These are phyloP conservation scores for Millerozyma miso DNA, from an alignment of 805 yeast genomes.

Conservation along the genomic window DNA sequence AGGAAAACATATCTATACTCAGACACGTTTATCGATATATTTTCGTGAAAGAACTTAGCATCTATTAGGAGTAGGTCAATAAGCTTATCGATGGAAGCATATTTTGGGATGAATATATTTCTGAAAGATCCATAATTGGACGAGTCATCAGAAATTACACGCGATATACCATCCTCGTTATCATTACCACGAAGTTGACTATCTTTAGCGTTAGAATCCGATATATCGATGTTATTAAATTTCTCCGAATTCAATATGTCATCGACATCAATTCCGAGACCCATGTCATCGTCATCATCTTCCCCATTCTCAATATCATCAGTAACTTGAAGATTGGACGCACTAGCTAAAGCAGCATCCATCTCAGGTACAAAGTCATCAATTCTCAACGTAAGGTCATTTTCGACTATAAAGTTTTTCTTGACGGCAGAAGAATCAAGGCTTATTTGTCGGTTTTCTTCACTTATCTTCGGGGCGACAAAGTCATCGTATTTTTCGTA, in stretches of 20 bases:
- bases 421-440: conserved; percentile 15
- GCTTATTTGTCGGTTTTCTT: background rate
- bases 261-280: conserved; percentile 41
- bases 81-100: conserved; percentile 68
- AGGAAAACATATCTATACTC: conserved; percentile 41
- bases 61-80: conserved; percentile 74
- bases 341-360: conserved; percentile 15
- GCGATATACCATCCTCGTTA: conserved; percentile 2
- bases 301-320: conserved; percentile 29
- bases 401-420: conserved; percentile 25
- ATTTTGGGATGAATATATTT: conserved; percentile 29
- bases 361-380: conserved; percentile 32
- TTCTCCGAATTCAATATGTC: conserved; percentile 38
- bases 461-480: background rate
- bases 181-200: background rate
- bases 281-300: conserved; percentile 36
- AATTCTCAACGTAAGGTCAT: conserved; percentile 30
- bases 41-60: conserved; percentile 53
- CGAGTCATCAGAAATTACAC: conserved; percentile 14
- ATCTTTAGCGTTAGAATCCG: background rate
- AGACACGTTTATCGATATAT: conserved; percentile 30
- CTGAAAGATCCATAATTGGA: conserved; percentile 4
- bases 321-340: conserved; percentile 11
- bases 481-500: conserved; percentile 33
- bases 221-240: conserved; percentile 24